Conservation (phyloP, 192 early-diverging fungal species). For the Backusella liffmaniae region DNA sequence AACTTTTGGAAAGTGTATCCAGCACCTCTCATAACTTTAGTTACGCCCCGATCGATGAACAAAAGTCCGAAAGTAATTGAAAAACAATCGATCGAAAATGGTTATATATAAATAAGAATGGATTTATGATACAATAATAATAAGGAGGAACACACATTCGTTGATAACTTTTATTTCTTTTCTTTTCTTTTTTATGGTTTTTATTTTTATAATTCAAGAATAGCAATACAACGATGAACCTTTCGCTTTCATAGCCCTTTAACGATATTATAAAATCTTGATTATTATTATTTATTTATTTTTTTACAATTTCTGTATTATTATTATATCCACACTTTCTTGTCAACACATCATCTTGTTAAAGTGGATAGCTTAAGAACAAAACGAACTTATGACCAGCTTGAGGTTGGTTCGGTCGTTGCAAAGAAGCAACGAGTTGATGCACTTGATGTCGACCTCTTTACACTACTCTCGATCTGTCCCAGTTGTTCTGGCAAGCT, state of each 20-base stretch:
- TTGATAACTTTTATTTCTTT: background rate
- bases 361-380: slow-evolving; percentile 7
- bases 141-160: slow-evolving; percentile 1
- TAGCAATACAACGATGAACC: background rate
- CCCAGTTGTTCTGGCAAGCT: slow-evolving; percentile 32
- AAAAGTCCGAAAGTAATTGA: slow-evolving; percentile 4
- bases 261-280: background rate
- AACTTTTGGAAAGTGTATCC: too few relatives aligned
- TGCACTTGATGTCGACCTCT: slow-evolving; percentile 9
- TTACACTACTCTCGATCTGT: slow-evolving; percentile 25
- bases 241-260: background rate
- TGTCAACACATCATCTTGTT: background rate
- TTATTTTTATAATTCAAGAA: background rate
- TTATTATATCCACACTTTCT: background rate
- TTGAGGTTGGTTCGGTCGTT: background rate
- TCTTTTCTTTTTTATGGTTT: background rate
- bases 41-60: background rate
- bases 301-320: background rate
- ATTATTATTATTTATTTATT: background rate
- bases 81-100: slow-evolving; percentile 18
- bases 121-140: background rate
- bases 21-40: background rate
- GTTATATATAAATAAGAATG: background rate
- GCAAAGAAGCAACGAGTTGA: background rate
- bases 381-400: background rate